Conservation (phyloP, 2,329 filamentous ascomycete species). For the Madurella fahalii region DNA sequence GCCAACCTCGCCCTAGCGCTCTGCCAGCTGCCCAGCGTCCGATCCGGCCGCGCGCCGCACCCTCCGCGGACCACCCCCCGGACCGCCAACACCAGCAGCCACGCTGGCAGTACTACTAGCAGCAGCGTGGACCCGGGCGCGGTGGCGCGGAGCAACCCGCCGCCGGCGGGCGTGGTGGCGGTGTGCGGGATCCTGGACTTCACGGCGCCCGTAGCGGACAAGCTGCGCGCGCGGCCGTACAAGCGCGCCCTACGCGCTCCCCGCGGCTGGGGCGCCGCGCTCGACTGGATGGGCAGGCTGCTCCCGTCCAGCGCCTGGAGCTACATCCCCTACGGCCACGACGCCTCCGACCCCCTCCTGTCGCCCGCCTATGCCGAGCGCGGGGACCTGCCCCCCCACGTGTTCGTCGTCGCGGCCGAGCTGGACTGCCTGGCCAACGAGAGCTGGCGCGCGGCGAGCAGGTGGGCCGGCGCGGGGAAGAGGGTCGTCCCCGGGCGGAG, state of each 20-base stretch:
- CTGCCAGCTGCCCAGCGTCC: constrained; percentile 37
- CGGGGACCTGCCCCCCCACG: constrained; percentile 36
- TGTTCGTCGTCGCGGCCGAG: constrained; percentile 42
- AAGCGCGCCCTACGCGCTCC: constrained; percentile 29
- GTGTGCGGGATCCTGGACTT: constrained; percentile 45
- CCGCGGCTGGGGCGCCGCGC: constrained; percentile 27
- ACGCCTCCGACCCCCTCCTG: constrained; percentile 38
- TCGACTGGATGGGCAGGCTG: constrained; percentile 25
- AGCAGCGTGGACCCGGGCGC: not conserved
- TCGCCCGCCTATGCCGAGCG: constrained; percentile 35
- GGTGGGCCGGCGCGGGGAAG: constrained; percentile 29
- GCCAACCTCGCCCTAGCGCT: constrained; percentile 44
- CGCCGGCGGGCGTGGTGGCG: constrained; percentile 35
- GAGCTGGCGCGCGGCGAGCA: constrained; percentile 35
- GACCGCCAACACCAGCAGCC: too few relatives aligned
- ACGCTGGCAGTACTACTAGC: not conserved
- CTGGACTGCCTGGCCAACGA: constrained; percentile 45
- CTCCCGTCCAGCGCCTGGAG: constrained; percentile 38
- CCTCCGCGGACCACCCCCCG: constrained; percentile 28
- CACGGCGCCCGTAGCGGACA: constrained; percentile 30
- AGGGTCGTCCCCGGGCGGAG: constrained; percentile 19
- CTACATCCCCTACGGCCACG: constrained; percentile 37
- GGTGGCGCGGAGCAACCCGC: constrained; percentile 11
- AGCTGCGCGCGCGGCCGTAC: constrained; percentile 34
- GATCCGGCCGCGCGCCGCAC: constrained; percentile 17